Evolutionary conservation across 371 early-diverging fungal species (phyloP).

Genomic region (Gilbertella persicaria): DNA sequence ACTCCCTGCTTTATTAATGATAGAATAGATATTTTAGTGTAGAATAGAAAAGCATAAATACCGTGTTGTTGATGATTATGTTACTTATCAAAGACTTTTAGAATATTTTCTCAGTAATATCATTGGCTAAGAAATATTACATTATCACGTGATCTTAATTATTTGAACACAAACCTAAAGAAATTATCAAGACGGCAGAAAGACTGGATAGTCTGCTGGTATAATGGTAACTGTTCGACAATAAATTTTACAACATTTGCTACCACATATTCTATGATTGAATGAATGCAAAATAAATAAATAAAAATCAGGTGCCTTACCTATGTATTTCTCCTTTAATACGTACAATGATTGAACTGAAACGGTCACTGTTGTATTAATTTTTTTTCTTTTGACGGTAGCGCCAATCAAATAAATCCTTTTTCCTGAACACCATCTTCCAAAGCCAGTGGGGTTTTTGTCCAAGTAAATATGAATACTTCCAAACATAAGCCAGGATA

Average conservation of each 20-base stretch:
- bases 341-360: constrained; percentile 14
- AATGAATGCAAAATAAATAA: constrained; percentile 14
- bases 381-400: constrained; percentile 12
- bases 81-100: no score
- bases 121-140: no score
- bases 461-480: constrained; percentile 13
- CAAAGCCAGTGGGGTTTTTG: constrained; percentile 15
- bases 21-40: no score
- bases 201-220: constrained; percentile 18
- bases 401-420: constrained; percentile 7
- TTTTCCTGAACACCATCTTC: constrained; percentile 17
- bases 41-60: no score
- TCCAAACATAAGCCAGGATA: constrained; percentile 14
- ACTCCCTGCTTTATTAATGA: no score
- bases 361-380: neutral
- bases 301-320: constrained; percentile 8
- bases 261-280: constrained; percentile 12
- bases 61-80: no score
- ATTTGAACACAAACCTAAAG: no score
- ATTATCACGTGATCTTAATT: no score
- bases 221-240: constrained; percentile 14
- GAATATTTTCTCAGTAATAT: no score
- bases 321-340: constrained; percentile 19
- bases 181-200: no score
- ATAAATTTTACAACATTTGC: constrained; percentile 12